Conservation (phyloP, 257 asterid genomes). For the Jacaranda copaia region DNA sequence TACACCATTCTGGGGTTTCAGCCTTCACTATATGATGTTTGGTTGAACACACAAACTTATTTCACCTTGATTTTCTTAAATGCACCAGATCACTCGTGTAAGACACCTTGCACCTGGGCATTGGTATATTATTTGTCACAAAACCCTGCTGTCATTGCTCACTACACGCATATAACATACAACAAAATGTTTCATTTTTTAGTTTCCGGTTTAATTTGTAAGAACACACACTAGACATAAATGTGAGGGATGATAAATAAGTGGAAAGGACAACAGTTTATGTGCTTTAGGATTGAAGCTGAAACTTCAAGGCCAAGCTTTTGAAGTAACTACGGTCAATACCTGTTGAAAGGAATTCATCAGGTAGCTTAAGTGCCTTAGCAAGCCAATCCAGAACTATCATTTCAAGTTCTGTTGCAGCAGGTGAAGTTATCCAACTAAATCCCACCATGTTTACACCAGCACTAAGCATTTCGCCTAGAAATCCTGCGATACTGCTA, state of each 20-base stretch:
- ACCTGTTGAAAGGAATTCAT: constrained; percentile 79
- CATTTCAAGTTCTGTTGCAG: constrained; percentile 97
- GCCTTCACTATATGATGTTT: neutral
- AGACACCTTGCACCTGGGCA: neutral
- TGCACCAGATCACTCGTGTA: constrained; percentile 13
- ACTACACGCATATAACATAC: neutral
- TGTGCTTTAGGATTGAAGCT: neutral
- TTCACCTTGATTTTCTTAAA: neutral
- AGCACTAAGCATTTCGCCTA: constrained; percentile 98
- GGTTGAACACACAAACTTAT: neutral
- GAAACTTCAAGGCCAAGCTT: constrained; percentile 1
- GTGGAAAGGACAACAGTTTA: neutral
- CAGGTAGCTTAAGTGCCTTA: constrained; percentile 78
- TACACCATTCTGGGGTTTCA: neutral
- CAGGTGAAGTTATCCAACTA: constrained; percentile 98
- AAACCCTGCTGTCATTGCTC: neutral
- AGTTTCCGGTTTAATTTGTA: too few species aligned
- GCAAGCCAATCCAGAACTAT: constrained; percentile 95
- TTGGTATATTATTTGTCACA: neutral
- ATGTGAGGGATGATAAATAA: neutral
- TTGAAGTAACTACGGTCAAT: constrained; percentile 4
- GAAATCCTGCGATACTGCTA: constrained; percentile 88
- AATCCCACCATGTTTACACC: constrained; percentile 95
- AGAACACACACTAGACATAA: neutral
- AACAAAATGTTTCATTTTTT: neutral